Conservation (phyloP, 441 rosid species). For the Populus trichocarpa region DNA sequence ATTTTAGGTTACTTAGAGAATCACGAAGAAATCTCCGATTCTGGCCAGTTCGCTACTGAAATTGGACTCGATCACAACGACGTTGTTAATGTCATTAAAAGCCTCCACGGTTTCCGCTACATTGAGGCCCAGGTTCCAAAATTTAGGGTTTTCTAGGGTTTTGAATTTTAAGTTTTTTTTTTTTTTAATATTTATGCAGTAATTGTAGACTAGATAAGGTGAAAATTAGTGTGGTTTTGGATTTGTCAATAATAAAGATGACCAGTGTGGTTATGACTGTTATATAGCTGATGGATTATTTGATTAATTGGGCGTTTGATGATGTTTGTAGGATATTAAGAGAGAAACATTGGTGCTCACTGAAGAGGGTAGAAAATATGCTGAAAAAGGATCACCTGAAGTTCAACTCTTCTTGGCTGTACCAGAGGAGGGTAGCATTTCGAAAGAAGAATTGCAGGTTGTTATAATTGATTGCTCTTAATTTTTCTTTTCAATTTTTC, state of each 20-base stretch:
- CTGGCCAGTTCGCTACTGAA: slow-evolving; percentile 59
- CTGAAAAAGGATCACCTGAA: slow-evolving; percentile 76
- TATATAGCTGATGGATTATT: not conserved
- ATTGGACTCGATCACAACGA: slow-evolving; percentile 60
- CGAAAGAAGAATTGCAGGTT: slow-evolving; percentile 77
- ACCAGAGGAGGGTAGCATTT: slow-evolving; percentile 66
- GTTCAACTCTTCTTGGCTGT: slow-evolving; percentile 69
- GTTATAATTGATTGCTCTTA: not conserved
- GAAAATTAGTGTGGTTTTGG: not conserved
- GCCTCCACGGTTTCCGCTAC: slow-evolving; percentile 76
- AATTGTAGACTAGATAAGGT: not conserved
- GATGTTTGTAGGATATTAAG: slow-evolving; percentile 52
- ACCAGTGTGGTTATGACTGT: not conserved
- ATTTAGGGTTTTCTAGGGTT: not conserved
- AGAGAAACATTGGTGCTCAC: slow-evolving; percentile 70
- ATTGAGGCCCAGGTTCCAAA: slow-evolving; percentile 53
- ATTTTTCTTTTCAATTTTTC: not conserved
- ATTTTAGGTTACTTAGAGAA: slow-evolving; percentile 51
- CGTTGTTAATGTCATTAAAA: slow-evolving; percentile 68
- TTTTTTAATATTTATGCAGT: no score
- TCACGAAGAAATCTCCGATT: slow-evolving; percentile 56
- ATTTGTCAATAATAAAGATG: not conserved
- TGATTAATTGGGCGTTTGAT: not conserved
- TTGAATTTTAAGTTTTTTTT: no score
- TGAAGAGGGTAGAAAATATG: slow-evolving; percentile 76